These are phyloP conservation scores for Paraconiothyrium brasiliense DNA, from an alignment of 2,329 filamentous ascomycete species.

Conservation along the genomic window DNA sequence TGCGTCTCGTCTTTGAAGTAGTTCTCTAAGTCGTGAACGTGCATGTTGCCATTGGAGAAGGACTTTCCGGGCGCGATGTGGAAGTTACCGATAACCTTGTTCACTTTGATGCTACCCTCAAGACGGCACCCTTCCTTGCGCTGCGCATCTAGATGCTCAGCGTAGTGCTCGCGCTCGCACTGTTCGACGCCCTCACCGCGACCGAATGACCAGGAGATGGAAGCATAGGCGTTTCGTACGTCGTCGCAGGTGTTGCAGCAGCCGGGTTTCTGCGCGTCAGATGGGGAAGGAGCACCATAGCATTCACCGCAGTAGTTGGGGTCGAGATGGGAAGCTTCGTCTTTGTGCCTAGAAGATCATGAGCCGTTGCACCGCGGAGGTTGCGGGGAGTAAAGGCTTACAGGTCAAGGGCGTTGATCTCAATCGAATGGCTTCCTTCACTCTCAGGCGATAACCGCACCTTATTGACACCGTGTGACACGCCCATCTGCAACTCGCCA, in stretches of 20 bases:
- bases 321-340: constrained; percentile 80
- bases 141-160: constrained; percentile 86
- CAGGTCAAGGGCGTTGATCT: constrained; percentile 50
- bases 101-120: constrained; percentile 89
- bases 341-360: constrained; percentile 64
- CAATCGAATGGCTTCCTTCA: constrained; percentile 72
- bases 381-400: constrained; percentile 27
- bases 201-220: constrained; percentile 91
- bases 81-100: constrained; percentile 99
- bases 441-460: constrained; percentile 77
- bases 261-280: constrained; percentile 77
- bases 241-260: constrained; percentile 99
- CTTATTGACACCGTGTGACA: constrained; percentile 92
- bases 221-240: constrained; percentile 92
- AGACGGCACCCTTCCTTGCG: constrained; percentile 93
- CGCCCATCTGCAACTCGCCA: constrained; percentile 93
- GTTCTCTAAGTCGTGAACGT: constrained; percentile 96
- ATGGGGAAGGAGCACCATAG: constrained; percentile 82
- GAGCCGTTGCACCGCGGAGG: constrained; percentile 17
- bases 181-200: constrained; percentile 93
- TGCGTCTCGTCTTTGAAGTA: constrained; percentile 85
- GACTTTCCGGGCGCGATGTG: constrained; percentile 95
- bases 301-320: constrained; percentile 93
- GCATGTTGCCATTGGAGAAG: constrained; percentile 96
- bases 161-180: constrained; percentile 93